Base-by-base conservation (phyloP, 1,139 yeast species). In the Wickerhamomyces sp. region DNA sequence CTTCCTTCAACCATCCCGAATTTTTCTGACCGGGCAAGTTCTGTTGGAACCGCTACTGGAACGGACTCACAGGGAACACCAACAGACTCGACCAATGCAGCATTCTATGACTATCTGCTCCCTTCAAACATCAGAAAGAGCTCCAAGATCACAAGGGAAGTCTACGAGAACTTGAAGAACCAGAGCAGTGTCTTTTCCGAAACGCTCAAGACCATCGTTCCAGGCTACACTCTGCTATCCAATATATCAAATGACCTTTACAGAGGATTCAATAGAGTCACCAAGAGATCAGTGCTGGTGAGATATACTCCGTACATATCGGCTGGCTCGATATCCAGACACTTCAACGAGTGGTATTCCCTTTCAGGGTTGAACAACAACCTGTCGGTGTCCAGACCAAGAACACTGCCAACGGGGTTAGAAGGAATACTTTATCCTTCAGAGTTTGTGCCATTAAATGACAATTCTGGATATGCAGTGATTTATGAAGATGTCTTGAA, bases 341-440 rank as follows among this genome's bases (percentile, higher is more conserved):
- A 44, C 38, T 48, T 50, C 43, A 54, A 54, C 43, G 58, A 54
- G 36, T 54, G 58, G 58, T 50, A 53, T 30, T 23, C 48, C 2
- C 41, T 54, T 4, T 54, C 57, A 0, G 57, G 55, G 3, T 6
- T 23, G 23, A 46, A 44, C 42, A 9, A 27, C 9, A 18, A 26
- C 13, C 10, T n/a, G 10, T n/a, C 10, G n/a, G 9, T 34, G 4
- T 32, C 34, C 8, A 15, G 9, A 1, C 56, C 54, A 10, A 41
- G 32, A 23, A 47, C 56, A 0, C 43, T 54, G 7, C 51, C 55
- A 4, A 31, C 3, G 2, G 45, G 40, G 11, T 40, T 54, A 3
- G 47, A 47, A 14, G 58, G 58, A 30, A 33, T 54, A 3, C 39
- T 54, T 6, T 53, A 54, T 33, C 56, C 58, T 2, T 18, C 29